These are phyloP conservation scores for Lycium ferocissimum DNA, from an alignment of 257 asterid genomes.

Conservation along the genomic window DNA sequence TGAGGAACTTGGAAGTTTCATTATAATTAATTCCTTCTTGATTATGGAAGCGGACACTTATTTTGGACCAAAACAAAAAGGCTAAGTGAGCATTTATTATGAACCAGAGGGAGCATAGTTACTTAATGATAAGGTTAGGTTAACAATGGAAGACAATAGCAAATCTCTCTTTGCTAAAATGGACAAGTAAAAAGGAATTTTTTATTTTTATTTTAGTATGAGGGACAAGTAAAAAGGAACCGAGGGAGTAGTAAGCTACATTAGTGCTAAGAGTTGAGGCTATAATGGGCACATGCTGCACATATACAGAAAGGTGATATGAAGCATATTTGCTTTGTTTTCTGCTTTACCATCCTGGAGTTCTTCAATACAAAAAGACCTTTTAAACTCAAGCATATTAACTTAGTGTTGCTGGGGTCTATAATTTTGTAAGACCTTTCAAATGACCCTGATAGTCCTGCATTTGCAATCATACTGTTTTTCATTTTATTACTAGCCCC, in stretches of 20 bases:
- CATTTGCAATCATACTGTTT: not conserved
- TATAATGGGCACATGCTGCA: not conserved
- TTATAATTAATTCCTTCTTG: too few species aligned
- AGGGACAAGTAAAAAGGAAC: too few species aligned
- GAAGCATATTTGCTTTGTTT: not conserved
- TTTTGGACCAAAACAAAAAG: too few species aligned
- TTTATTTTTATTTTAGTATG: too few species aligned
- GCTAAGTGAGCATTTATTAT: too few species aligned
- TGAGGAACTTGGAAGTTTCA: too few species aligned
- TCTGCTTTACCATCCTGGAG: not conserved
- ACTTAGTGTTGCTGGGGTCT: not conserved
- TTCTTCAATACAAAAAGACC: not conserved
- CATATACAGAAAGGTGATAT: not conserved
- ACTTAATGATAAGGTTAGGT: too few species aligned
- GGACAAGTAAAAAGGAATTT: too few species aligned
- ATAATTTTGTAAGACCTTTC: not conserved
- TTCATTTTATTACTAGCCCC: not conserved
- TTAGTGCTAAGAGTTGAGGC: not conserved
- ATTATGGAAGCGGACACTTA: too few species aligned
- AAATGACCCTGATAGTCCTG: not conserved
- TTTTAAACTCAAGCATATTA: constrained; percentile 4
- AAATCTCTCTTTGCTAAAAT: too few species aligned
- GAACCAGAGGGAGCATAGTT: too few species aligned
- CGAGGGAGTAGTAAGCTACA: not conserved
- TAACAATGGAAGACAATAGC: too few species aligned